Conservation (phyloP, 2,329 filamentous ascomycete species). For the Neofusicoccum sp. region DNA sequence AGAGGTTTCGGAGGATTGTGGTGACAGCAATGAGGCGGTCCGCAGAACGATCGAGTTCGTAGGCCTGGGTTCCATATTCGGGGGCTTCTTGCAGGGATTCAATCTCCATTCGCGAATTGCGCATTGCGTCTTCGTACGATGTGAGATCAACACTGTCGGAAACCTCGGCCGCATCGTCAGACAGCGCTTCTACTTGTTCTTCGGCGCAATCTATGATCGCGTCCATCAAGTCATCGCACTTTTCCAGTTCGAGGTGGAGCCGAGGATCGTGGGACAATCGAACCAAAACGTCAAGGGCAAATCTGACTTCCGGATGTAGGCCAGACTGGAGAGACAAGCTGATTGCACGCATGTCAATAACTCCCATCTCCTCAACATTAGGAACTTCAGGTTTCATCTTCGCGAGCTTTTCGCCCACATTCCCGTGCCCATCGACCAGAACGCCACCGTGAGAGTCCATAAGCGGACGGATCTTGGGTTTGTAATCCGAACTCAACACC, state of each 20-base stretch:
- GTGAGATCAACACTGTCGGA: slow-evolving; percentile 83
- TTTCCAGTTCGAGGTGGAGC: slow-evolving; percentile 68
- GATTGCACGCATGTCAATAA: slow-evolving; percentile 87
- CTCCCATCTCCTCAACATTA: slow-evolving; percentile 73
- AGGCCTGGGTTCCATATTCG: slow-evolving; percentile 73
- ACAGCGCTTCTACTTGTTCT: slow-evolving; percentile 81
- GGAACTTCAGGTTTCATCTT: slow-evolving; percentile 75
- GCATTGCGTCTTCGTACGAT: slow-evolving; percentile 84
- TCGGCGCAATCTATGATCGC: slow-evolving; percentile 88
- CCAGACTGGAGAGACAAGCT: slow-evolving; percentile 89
- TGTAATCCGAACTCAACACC: slow-evolving; percentile 22
- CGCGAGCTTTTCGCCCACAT: slow-evolving; percentile 68
- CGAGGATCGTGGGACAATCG: slow-evolving; percentile 67
- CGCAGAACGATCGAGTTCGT: slow-evolving; percentile 83
- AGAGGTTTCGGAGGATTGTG: slow-evolving; percentile 89
- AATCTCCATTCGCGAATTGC: slow-evolving; percentile 75
- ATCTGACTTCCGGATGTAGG: slow-evolving; percentile 83
- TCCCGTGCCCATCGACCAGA: slow-evolving; percentile 65
- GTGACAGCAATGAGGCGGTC: slow-evolving; percentile 89
- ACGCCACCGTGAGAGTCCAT: slow-evolving; percentile 67
- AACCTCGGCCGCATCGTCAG: slow-evolving; percentile 80
- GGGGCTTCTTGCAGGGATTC: slow-evolving; percentile 72
- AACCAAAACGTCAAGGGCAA: slow-evolving; percentile 83
- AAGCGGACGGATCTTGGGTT: slow-evolving; percentile 47
- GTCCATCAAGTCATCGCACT: slow-evolving; percentile 87